Evolutionary conservation across 2,329 filamentous ascomycete genomes (phyloP).

Genomic region (Botrytis hyacinthi): DNA sequence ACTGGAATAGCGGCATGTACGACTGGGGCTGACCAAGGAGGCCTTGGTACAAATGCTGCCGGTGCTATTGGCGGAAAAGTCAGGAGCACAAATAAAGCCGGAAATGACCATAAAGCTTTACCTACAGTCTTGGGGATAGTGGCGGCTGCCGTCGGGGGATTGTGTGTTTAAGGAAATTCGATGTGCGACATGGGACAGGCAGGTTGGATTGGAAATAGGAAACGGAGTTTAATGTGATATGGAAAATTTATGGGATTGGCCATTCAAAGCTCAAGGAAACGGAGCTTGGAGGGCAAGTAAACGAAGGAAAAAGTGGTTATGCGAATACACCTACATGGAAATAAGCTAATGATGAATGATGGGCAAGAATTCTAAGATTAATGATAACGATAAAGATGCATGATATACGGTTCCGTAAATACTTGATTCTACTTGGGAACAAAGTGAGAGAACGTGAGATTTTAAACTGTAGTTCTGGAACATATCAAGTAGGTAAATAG

Average conservation of each 20-base stretch:
- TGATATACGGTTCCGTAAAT: neutral
- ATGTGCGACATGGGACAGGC: neutral
- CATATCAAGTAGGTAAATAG: neutral
- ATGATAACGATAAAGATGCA: constrained; percentile 2
- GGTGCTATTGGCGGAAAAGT: constrained; percentile 30
- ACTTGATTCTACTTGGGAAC: neutral
- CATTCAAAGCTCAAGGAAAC: neutral
- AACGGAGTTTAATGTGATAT: neutral
- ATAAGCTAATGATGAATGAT: neutral
- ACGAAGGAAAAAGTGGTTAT: neutral
- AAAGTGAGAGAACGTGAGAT: neutral
- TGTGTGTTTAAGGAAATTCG: constrained; percentile 3
- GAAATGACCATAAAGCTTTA: constrained; percentile 21
- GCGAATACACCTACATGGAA: neutral
- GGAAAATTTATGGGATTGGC: neutral
- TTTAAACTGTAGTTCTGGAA: neutral
- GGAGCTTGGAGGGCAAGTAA: neutral
- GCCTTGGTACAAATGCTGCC: constrained; percentile 24
- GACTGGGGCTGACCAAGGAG: constrained; percentile 15
- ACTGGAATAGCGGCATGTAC: constrained; percentile 28
- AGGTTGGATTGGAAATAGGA: neutral
- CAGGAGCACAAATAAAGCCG: constrained; percentile 28
- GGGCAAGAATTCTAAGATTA: neutral
- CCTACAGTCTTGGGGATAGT: constrained; percentile 7
- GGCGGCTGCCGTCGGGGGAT: neutral